Conservation (phyloP, 495 filamentous ascomycete genomes). For the Aspergillus homomorphus region DNA sequence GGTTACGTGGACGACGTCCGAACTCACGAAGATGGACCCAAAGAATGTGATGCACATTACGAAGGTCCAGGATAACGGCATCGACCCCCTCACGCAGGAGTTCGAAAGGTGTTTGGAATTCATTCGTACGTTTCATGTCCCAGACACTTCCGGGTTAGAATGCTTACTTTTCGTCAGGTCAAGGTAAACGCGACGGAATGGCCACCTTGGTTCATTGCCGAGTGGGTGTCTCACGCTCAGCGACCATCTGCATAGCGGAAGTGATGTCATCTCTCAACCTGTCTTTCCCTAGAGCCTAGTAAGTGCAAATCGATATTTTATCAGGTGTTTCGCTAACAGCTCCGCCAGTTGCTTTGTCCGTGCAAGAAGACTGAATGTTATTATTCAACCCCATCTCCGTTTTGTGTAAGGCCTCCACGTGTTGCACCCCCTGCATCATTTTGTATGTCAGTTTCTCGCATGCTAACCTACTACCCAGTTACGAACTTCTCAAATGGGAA, state of each 20-base stretch:
- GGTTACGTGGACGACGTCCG: conserved; percentile 70
- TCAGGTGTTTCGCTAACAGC: background rate
- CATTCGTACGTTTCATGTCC: conserved; percentile 63
- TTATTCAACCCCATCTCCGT: conserved; percentile 67
- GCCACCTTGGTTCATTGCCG: conserved; percentile 97
- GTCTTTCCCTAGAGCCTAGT: conserved; percentile 90
- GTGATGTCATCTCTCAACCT: conserved; percentile 80
- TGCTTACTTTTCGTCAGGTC: conserved; percentile 46
- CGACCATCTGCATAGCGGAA: conserved; percentile 97
- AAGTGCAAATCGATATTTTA: conserved; percentile 27
- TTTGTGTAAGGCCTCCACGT: conserved; percentile 55
- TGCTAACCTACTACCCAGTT: conserved; percentile 29
- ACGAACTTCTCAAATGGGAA: conserved; percentile 89
- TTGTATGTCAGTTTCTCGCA: no score
- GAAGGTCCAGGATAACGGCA: conserved; percentile 92
- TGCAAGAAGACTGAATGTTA: conserved; percentile 77
- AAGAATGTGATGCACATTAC: conserved; percentile 77
- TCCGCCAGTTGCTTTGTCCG: conserved; percentile 77
- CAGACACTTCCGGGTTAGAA: background rate
- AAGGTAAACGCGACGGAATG: conserved; percentile 66
- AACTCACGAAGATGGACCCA: conserved; percentile 62
- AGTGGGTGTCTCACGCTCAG: conserved; percentile 90
- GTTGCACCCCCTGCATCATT: no score
- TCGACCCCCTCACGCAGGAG: conserved; percentile 84
- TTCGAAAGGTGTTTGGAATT: conserved; percentile 87